Evolutionary conservation across 2,329 filamentous ascomycete genomes (phyloP).

Genomic region (Talaromyces sp.): DNA sequence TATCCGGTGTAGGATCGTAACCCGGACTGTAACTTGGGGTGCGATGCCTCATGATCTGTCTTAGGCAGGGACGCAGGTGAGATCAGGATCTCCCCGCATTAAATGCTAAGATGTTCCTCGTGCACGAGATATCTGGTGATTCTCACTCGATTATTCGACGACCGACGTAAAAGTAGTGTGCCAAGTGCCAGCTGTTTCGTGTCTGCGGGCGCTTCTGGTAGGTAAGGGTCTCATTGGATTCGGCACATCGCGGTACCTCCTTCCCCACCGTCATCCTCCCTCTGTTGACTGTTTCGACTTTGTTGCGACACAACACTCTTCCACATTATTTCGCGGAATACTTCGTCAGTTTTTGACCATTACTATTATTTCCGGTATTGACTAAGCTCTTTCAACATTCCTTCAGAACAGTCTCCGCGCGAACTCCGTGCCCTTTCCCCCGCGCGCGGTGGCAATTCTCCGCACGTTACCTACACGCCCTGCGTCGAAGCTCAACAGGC

Average conservation of each 20-base stretch:
- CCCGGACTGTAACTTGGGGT: too few relatives aligned
- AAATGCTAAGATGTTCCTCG: not conserved
- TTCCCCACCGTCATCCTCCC: not conserved
- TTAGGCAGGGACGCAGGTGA: not conserved
- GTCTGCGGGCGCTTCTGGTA: not conserved
- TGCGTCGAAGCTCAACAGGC: not conserved
- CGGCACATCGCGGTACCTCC: not conserved
- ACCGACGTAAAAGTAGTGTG: not conserved
- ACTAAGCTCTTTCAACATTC: not conserved
- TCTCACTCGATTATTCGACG: not conserved
- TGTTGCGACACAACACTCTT: not conserved
- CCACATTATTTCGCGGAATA: not conserved
- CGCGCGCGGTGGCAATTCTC: constrained; percentile 2
- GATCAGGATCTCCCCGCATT: not conserved
- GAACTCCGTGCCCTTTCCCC: not conserved
- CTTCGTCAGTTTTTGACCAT: not conserved
- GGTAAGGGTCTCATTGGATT: not conserved
- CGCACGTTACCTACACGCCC: not conserved
- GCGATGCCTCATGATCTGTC: not conserved
- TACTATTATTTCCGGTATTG: not conserved
- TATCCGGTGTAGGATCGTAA: too few relatives aligned
- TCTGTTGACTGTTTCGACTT: not conserved
- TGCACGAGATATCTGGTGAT: not conserved
- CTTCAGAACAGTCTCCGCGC: not conserved
- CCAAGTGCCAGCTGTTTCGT: not conserved